Evolutionary conservation across 768 basidiomycete species (phyloP), one percentile per base, ranked within the genome.

Genomic region (Gloeostereum incarnatum): DNA sequence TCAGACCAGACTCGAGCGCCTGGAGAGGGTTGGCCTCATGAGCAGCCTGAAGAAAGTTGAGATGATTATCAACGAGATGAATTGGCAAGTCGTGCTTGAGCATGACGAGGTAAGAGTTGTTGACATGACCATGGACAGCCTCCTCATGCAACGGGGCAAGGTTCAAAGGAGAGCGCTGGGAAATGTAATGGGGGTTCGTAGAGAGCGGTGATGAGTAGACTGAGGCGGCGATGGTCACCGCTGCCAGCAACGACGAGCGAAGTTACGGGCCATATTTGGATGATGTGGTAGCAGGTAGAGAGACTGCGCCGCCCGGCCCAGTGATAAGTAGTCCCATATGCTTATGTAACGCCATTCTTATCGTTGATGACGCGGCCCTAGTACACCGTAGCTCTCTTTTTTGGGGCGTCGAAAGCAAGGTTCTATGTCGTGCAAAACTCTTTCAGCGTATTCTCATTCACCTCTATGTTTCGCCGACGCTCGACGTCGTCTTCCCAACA

Each of bases 81-180:
- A 68, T 50, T 4, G 77, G 66, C 9, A 81, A 45, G 40, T 75
- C 78, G 42, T 78, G 69, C 71, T 88, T 90, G 46, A 98, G 69
- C 55, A 91, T 72, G 57, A 98, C 76, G 45, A 98, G 90, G 65
- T 97, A 98, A n/a, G 88, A 86, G 68, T 93, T 83, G 65, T 84
- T 80, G 56, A 93, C 63, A 40, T 74, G 66, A 36, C 80, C 78
- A 59, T 85, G 78, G 72, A 52, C 83, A 79, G 45, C 75, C 62
- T 62, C 62, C 25, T 65, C 69, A 39, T 71, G 45, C 36, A 87
- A 60, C 21, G 84, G 83, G 6, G 84, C 85, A 34, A 78, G 56
- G 11, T 64, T 47, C 27, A 82, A 53, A 31, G 71, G 62, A 17
- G 69, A 59, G 32, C 66, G 65, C 27, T 53, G 46, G 11, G 59